Evolutionary conservation across 1,139 yeast species (phyloP), one percentile per base, ranked within the genome.

Genomic region (Candida frijolesensis): DNA sequence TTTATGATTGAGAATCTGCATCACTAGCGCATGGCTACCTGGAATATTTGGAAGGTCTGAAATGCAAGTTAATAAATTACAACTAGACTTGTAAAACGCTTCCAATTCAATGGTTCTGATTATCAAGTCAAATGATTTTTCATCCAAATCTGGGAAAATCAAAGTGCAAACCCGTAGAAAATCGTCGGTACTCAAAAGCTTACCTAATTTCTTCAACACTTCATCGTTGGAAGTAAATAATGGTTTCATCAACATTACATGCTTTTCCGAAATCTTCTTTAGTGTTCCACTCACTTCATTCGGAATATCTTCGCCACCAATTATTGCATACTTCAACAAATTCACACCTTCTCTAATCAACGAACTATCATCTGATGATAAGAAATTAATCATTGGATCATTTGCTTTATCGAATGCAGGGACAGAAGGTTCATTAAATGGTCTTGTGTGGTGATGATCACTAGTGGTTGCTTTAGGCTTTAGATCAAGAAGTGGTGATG

Each of bases 271-370:
- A 6, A 74, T 65, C 14, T 55, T 60, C 35, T 58, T 59, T 8
- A 74, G 55, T 12, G 64, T 56, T 0, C 46, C 49, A 30, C 57
- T 59, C 1, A 71, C 55, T 38, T 66, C 70, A 1, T 51, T 40
- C 0, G 75, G 61, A 25, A 73, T 55, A 12, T 66, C 70, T 52
- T 76, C 80, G 32, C 70, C 68, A 1, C 69, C 71, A 46, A 71
- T 61, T 4, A 76, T 66, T 1, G 80, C 79, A 58, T 67, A 71
- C 43, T 67, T 71, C 40, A 76, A 63, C 22, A 74, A 59, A 47
- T 63, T 65, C 1, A 76, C 60, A 1, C 80, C 81, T 55, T 74
- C 79, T 2, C 51, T 57, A 4, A 69, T 58, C 38, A 65, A 53
- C 10, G 63, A 66, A 3, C 62, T 60, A 47, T 67, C 65, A 11